Evolutionary conservation across 2,329 filamentous ascomycete species (phyloP), one percentile per base, ranked within the genome.

Genomic region (Blastomyces gilchristii): DNA sequence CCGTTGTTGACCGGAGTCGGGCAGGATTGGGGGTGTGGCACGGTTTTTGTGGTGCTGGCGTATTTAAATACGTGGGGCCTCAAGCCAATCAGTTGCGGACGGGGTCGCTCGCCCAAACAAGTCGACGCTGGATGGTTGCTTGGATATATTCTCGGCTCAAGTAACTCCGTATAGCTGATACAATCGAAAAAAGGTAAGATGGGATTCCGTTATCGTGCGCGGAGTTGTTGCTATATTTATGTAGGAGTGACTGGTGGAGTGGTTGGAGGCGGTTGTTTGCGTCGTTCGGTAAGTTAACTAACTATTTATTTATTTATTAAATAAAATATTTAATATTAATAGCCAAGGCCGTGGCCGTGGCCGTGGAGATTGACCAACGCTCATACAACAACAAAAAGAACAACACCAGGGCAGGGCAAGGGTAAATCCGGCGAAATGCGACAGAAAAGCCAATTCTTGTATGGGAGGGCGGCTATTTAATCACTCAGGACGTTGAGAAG

Each of bases 41-140:
- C 57, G 45, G 57, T 45, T 58, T 59, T 59, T 22, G 56, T 28
- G 22, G 58, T 60, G 47, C 50, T 60, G 43, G 18, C 22, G n/a
- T 22, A 22, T 22, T 22, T 53, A 34, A 28, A 34, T 28, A 43
- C 11, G 59, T 53, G 49, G 59, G 59, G 37, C 12, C 14, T 50
- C 37, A n/a, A 39, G 16, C 28, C n/a, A n/a, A 47, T 50, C 18
- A 28, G 18, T 61, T 61, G 25, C 16, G 41, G 28, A 60, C 25
- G 28, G 52, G 9, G 31, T n/a, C 2, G 11, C 16, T 14, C 5
- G 9, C 9, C 22, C 12, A 50, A 49, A 25, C 22, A 25, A 5
- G 8, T 1, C 5, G 14, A 45, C 22, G 25, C 49, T 28, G 49
- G 49, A 28, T 22, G 12, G 49, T 14, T 22, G 11, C 49, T 28